Evolutionary conservation across 2,329 filamentous ascomycete species (phyloP).

Genomic region (Boeremia exigua): DNA sequence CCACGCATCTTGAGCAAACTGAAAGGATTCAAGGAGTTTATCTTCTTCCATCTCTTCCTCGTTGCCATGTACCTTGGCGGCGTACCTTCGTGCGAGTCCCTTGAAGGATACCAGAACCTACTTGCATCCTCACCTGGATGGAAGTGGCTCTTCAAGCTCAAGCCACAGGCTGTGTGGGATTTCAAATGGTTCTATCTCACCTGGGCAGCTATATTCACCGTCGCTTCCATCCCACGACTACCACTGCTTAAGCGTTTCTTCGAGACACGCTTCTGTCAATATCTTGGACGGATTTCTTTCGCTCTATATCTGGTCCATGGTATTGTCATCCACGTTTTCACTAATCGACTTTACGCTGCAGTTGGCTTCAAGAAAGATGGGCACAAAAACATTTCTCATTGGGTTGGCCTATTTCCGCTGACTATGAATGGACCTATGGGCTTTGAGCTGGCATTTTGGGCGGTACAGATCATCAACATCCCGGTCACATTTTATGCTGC

Average conservation of each 20-base stretch:
- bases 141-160: slow-evolving; percentile 66
- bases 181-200: slow-evolving; percentile 73
- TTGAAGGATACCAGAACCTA: slow-evolving; percentile 50
- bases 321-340: slow-evolving; percentile 51
- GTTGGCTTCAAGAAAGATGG: slow-evolving; percentile 61
- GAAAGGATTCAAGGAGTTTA: slow-evolving; percentile 57
- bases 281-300: slow-evolving; percentile 64
- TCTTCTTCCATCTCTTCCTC: slow-evolving; percentile 52
- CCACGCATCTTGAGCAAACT: slow-evolving; percentile 57
- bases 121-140: slow-evolving; percentile 65
- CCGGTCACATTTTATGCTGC: slow-evolving; percentile 41
- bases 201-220: slow-evolving; percentile 63
- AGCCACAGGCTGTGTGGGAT: slow-evolving; percentile 70
- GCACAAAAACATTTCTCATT: slow-evolving; percentile 61
- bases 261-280: slow-evolving; percentile 58
- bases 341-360: slow-evolving; percentile 67
- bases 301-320: slow-evolving; percentile 67
- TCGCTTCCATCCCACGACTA: slow-evolving; percentile 65
- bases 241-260: slow-evolving; percentile 56
- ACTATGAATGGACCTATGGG: slow-evolving; percentile 64
- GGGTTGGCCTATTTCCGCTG: slow-evolving; percentile 64
- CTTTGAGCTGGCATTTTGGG: slow-evolving; percentile 61
- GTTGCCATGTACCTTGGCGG: slow-evolving; percentile 65
- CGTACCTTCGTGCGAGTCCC: slow-evolving; percentile 59
- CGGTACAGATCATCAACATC: slow-evolving; percentile 61